Evolutionary conservation across 768 basidiomycete species (phyloP).

Genomic region (Pleurotus platypus): DNA sequence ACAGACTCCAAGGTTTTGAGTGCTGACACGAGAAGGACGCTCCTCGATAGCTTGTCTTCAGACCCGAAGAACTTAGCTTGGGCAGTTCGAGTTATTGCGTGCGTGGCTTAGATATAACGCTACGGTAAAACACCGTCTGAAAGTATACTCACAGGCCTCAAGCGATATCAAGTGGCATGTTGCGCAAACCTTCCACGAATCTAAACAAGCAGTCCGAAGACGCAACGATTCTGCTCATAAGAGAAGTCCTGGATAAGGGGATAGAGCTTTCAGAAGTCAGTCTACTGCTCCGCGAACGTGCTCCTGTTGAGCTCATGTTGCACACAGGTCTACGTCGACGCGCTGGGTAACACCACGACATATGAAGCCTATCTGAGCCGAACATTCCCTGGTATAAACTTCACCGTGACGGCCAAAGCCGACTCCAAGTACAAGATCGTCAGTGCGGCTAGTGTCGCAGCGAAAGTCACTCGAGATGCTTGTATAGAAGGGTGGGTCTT

Average conservation of each 20-base stretch:
- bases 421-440: slow-evolving; percentile 97
- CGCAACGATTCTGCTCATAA: slow-evolving; percentile 86
- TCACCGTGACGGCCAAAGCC: slow-evolving; percentile 90
- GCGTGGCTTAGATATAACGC: slow-evolving; percentile 5
- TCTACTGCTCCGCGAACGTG: background rate
- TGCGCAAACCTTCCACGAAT: slow-evolving; percentile 77
- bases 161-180: slow-evolving; percentile 90
- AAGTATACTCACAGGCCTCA: slow-evolving; percentile 57
- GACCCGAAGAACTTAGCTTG: slow-evolving; percentile 73
- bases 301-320: too few relatives aligned
- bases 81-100: slow-evolving; percentile 81
- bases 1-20: slow-evolving; percentile 92
- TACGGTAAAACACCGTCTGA: background rate
- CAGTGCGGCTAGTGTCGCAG: slow-evolving; percentile 95
- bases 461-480: slow-evolving; percentile 93
- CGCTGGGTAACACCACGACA: slow-evolving; percentile 80
- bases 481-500: slow-evolving; percentile 86
- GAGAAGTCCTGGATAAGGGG: slow-evolving; percentile 76
- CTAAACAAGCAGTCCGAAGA: slow-evolving; percentile 87
- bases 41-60: slow-evolving; percentile 66
- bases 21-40: slow-evolving; percentile 56
- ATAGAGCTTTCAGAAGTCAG: slow-evolving; percentile 75
- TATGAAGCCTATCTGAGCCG: slow-evolving; percentile 83
- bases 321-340: slow-evolving; percentile 88
- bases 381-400: slow-evolving; percentile 78